Evolutionary conservation across 495 filamentous ascomycete genomes (phyloP), one percentile per base, ranked within the genome.

Genomic region (Aspergillus cavernicola): DNA sequence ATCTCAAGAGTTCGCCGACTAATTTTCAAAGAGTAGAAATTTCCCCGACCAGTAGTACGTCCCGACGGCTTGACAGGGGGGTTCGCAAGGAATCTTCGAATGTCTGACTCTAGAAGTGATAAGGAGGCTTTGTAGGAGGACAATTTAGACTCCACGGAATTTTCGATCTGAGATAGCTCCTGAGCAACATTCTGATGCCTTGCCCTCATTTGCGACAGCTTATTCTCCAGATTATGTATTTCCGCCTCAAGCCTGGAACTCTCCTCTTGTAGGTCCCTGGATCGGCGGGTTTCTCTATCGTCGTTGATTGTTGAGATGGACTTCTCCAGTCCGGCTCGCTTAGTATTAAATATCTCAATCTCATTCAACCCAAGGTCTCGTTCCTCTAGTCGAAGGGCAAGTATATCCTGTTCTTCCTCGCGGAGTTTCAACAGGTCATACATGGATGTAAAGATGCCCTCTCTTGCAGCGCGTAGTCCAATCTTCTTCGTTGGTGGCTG

Each of bases 1-100:
- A 95, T 87, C 22, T 83, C 82, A 16, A 89, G 68, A 2, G 89
- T 95, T 43, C 90, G 73, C 19, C 88, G 77, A 61, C 85, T 81
- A 0, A 80, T 74, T 6, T 85, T 81, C 33, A 95, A 64, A 4
- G 78, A 74, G 54, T 75, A 74, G 52, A 77, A 76, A 4, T 65
- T 63, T 10, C 68, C 58, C 29, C 68, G 56, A 28, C 50, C 52
- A 0, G 62, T 20, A 13, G 20, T 57, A 29, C 24, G 55, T 67
- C 48, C 66, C 61, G 70, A 77, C 71, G 50, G 78, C 70, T 64
- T 77, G 47, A 74, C 49, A 2, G 72, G 74, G 28, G 74, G 74
- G 20, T 67, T 64, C 49, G 57, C 60, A 8, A 77, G 63, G 56
- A 70, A 77, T 7, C 52, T 66, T 31, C 52, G 66, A 20, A 84